A percentile compares a stretch with the other conserved stretches of the same genome.
Evolutionary conservation across 2,329 filamentous ascomycete species (phyloP).

Genomic region (Helicocarpus griseus): DNA sequence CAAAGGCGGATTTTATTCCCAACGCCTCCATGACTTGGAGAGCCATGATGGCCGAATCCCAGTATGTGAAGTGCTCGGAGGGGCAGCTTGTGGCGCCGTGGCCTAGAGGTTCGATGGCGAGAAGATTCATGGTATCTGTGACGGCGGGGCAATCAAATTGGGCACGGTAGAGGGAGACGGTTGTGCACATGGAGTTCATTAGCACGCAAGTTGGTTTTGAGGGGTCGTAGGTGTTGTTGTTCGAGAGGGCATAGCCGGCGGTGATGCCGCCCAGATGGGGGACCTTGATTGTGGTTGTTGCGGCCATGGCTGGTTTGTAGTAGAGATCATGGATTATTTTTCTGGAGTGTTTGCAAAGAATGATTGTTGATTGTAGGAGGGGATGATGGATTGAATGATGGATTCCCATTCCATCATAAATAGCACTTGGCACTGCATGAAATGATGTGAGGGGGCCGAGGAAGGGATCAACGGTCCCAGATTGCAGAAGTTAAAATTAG

Average conservation of each 20-base stretch:
- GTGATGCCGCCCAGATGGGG: slow-evolving; percentile 43
- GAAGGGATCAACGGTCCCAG: too few species aligned
- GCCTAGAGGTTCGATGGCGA: slow-evolving; percentile 46
- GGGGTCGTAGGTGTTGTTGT: slow-evolving; percentile 36
- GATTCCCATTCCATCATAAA: too few species aligned
- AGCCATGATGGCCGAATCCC: slow-evolving; percentile 46
- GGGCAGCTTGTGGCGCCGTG: slow-evolving; percentile 41
- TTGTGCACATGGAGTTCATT: slow-evolving; percentile 44
- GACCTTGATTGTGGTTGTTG: slow-evolving; percentile 30
- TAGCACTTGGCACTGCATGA: too few species aligned
- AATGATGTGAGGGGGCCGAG: too few species aligned
- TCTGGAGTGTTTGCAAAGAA: too few species aligned
- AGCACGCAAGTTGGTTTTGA: slow-evolving; percentile 43
- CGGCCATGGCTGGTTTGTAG: too few species aligned
- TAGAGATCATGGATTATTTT: too few species aligned
- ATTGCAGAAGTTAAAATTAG: too few species aligned
- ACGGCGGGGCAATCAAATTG: slow-evolving; percentile 30
- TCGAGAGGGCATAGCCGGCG: slow-evolving; percentile 40
- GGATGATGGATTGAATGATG: too few species aligned
- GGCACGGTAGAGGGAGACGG: slow-evolving; percentile 33
- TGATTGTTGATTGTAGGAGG: too few species aligned
- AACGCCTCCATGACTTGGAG: slow-evolving; percentile 45
- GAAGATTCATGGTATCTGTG: slow-evolving; percentile 35
- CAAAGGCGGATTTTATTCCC: slow-evolving; percentile 36
- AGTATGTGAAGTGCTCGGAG: slow-evolving; percentile 43